These are phyloP conservation scores for Irpex sp. DNA, from an alignment of 1,284 basidiomycete genomes.

Conservation along the genomic window DNA sequence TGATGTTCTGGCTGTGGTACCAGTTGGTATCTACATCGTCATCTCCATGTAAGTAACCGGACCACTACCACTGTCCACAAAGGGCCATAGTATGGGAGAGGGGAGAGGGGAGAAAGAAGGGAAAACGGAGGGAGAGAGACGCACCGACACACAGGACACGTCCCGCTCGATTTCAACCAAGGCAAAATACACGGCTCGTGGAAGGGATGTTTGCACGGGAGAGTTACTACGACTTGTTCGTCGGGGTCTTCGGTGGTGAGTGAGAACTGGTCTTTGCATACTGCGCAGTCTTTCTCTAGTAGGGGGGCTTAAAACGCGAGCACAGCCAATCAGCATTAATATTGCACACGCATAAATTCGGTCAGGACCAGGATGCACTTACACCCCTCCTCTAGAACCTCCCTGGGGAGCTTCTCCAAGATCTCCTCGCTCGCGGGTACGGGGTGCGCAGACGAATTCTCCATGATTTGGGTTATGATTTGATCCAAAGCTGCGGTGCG, in stretches of 20 bases:
- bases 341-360: conserved; percentile 1
- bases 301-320: conserved; percentile 46
- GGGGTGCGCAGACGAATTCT: conserved; percentile 63
- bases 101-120: too few species aligned
- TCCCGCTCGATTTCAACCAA: conserved; percentile 81
- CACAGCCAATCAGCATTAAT: not conserved
- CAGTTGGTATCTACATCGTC: conserved; percentile 43
- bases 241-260: conserved; percentile 64
- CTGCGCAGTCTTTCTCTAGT: conserved; percentile 69
- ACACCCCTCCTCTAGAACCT: conserved; percentile 62
- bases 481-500: conserved; percentile 61
- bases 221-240: conserved; percentile 63
- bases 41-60: not conserved
- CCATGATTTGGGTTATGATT: conserved; percentile 76
- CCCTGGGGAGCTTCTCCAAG: conserved; percentile 56
- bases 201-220: conserved; percentile 81
- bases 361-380: conserved; percentile 25
- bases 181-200: conserved; percentile 79
- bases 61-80: too few species aligned
- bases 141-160: conserved; percentile 82
- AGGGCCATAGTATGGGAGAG: too few species aligned
- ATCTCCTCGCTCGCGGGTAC: conserved; percentile 75
- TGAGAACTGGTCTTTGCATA: conserved; percentile 77
- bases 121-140: conserved; percentile 17
- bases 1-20: conserved; percentile 43